Percentiles rank a stretch among this genome's conserved stretches.
Evolutionary conservation across 208 protist species (phyloP).

Genomic region (Blechomonas ayalai): DNA sequence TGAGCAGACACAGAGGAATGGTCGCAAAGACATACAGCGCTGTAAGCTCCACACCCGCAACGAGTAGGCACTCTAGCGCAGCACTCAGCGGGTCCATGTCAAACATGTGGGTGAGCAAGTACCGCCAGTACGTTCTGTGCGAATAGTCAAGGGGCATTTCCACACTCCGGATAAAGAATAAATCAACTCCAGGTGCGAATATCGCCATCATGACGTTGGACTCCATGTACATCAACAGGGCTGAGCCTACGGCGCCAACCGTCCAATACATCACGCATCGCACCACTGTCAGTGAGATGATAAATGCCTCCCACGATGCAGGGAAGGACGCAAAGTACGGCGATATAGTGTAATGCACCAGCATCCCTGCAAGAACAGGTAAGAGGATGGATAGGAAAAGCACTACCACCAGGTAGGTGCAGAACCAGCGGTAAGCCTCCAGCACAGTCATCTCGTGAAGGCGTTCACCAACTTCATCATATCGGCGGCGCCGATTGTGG

Average conservation of each 20-base stretch:
- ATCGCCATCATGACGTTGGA: constrained; percentile 35
- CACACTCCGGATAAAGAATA: constrained; percentile 69
- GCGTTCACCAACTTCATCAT: constrained; percentile 36
- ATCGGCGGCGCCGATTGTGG: constrained; percentile 20
- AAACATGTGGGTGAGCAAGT: constrained; percentile 56
- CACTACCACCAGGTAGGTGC: constrained; percentile 41
- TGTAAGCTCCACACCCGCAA: constrained; percentile 36
- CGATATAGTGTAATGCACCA: constrained; percentile 44
- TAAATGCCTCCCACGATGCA: constrained; percentile 23
- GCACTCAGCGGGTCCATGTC: constrained; percentile 43
- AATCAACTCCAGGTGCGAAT: constrained; percentile 76
- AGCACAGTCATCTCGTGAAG: constrained; percentile 21
- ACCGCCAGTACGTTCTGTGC: constrained; percentile 37
- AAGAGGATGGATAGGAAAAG: constrained; percentile 43
- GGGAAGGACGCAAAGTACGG: constrained; percentile 41
- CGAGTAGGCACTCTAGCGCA: constrained; percentile 29
- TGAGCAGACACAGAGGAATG: constrained; percentile 21
- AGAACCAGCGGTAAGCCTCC: constrained; percentile 34
- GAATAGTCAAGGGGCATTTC: constrained; percentile 42
- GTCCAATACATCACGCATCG: constrained; percentile 51
- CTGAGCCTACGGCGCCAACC: constrained; percentile 29
- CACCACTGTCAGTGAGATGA: constrained; percentile 22
- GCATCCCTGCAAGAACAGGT: constrained; percentile 33
- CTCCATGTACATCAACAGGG: constrained; percentile 51
- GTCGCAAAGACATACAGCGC: constrained; percentile 48